Base-by-base conservation (phyloP, 164 flowering plant genomes). In the Nymphaea colorata region DNA sequence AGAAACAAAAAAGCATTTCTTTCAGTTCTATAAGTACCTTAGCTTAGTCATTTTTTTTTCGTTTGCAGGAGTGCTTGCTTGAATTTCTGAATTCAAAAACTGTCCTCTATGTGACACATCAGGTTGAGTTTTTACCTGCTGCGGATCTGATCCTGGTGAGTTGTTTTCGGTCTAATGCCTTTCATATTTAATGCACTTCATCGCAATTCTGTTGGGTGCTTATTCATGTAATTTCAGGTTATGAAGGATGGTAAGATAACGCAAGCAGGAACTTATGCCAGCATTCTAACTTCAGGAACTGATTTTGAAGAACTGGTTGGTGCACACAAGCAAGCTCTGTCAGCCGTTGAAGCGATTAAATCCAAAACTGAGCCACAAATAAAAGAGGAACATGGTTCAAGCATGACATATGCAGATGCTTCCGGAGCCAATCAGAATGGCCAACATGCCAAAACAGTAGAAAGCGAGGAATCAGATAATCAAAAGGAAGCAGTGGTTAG, bases 271-370 rank as follows among this genome's bases (percentile, higher is more conserved):
- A 87, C 84, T 66, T 89, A 86, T 71, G 64, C 76, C 66, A 90
- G 87, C 42, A 80, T 89, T 64, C 83, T 85, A 7, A 77, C 64
- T 69, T 80, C 84, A 2, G 88, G 86, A 65, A 78, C 86, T 5
- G 87, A 87, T 68, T 87, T 89, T 69, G 79, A 83, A 85, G 89
- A 85, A 72, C 93, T 87, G 75, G 91, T 89, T 15, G 87, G 88
- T 60, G 91, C 91, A 14, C 93, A 89, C 67, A 71, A 80, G 75
- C 65, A 78, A 72, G 96, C 89, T 57, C 69, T 89, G 75, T 81
- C 85, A 12, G 73, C 77, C 17, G 72, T 87, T 65, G 45, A 65
- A 59, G n/a, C 72, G 10, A 41, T 73, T 12, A 15, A 63, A 42
- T 18, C 65, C 6, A 6, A 41, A 3, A 18, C 43, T 63, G 44